Conservation (phyloP, 2,329 filamentous ascomycete species). For the Hypoxylon rubiginosum region DNA sequence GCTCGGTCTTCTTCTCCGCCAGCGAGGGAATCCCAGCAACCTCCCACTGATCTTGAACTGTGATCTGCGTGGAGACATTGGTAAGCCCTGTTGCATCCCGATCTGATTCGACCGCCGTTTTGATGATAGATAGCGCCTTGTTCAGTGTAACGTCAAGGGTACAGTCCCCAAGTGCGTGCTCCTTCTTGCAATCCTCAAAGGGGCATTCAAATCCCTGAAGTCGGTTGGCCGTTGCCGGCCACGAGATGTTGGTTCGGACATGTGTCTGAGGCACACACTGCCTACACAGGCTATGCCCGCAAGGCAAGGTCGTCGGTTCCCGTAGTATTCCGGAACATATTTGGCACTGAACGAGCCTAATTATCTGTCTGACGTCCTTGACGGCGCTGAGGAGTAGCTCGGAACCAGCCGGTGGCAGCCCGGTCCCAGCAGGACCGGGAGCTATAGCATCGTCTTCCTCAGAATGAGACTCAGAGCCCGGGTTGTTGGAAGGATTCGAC, state of each 20-base stretch:
- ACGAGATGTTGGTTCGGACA: conserved; percentile 78
- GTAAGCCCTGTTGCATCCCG: conserved; percentile 51
- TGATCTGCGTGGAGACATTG: conserved; percentile 57
- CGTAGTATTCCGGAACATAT: conserved; percentile 77
- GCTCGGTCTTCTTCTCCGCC: conserved; percentile 52
- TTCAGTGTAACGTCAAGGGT: conserved; percentile 80
- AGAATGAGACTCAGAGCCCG: conserved; percentile 33
- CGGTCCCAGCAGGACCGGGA: conserved; percentile 40
- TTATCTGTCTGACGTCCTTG: conserved; percentile 71
- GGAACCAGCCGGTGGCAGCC: conserved; percentile 37
- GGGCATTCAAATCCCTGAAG: conserved; percentile 81
- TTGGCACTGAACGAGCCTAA: conserved; percentile 83
- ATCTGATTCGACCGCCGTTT: conserved; percentile 63
- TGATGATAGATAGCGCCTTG: conserved; percentile 75
- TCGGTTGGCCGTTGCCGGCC: conserved; percentile 77
- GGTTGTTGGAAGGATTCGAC: conserved; percentile 40
- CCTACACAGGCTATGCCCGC: conserved; percentile 83
- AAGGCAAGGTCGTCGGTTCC: conserved; percentile 82
- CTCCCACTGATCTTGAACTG: conserved; percentile 56
- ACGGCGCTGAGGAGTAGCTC: conserved; percentile 60
- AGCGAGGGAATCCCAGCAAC: conserved; percentile 59
- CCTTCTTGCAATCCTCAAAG: conserved; percentile 72
- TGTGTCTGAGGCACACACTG: conserved; percentile 78
- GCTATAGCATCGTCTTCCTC: conserved; percentile 37
- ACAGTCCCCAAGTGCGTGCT: conserved; percentile 84